Percentiles rank a stretch among this genome's conserved stretches.
phyloP scores from a whole-genome alignment of 331 rosid genomes.

The Malus hybrid region DNA sequence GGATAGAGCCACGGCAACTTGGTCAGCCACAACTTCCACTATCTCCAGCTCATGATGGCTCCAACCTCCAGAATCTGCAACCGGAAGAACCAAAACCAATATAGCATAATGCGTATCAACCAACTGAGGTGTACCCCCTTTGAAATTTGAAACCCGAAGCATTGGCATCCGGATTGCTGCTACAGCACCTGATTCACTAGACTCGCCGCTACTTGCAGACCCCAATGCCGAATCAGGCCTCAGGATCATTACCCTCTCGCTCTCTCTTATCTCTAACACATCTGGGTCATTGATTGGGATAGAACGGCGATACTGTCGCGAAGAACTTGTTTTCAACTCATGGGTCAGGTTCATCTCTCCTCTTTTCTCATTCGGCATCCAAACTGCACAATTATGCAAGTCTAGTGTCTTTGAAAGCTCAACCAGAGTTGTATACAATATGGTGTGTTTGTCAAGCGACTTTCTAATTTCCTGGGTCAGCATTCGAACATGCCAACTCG shows the following conservation, averaged over 20 bases:
- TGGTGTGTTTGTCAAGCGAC: slow-evolving; percentile 65
- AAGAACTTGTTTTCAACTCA: slow-evolving; percentile 47
- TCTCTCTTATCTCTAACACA: slow-evolving; percentile 44
- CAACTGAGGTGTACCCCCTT: slow-evolving; percentile 72
- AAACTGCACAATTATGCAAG: slow-evolving; percentile 68
- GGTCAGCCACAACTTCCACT: slow-evolving; percentile 84
- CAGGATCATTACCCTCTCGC: slow-evolving; percentile 48
- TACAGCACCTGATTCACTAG: slow-evolving; percentile 48
- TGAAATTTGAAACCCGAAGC: slow-evolving; percentile 70
- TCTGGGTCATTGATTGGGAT: slow-evolving; percentile 50
- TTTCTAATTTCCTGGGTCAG: slow-evolving; percentile 64
- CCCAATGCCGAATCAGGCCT: slow-evolving; percentile 60
- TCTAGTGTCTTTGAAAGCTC: slow-evolving; percentile 72
- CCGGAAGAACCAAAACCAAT: slow-evolving; percentile 62
- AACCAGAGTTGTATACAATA: slow-evolving; percentile 66
- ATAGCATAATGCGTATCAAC: slow-evolving; percentile 63
- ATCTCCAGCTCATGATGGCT: slow-evolving; percentile 56
- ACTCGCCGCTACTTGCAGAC: slow-evolving; percentile 48
- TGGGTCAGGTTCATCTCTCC: slow-evolving; percentile 56
- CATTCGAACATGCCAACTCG: slow-evolving; percentile 85
- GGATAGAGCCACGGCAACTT: slow-evolving; percentile 79
- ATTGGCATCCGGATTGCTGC: slow-evolving; percentile 80
- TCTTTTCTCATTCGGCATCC: slow-evolving; percentile 66
- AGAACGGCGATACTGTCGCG: slow-evolving; percentile 16
- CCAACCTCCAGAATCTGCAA: slow-evolving; percentile 42